Percentiles rank a stretch among this genome's conserved stretches.
Evolutionary conservation across 805 yeast species (phyloP).

Genomic region (Clavispora santaluciae): DNA sequence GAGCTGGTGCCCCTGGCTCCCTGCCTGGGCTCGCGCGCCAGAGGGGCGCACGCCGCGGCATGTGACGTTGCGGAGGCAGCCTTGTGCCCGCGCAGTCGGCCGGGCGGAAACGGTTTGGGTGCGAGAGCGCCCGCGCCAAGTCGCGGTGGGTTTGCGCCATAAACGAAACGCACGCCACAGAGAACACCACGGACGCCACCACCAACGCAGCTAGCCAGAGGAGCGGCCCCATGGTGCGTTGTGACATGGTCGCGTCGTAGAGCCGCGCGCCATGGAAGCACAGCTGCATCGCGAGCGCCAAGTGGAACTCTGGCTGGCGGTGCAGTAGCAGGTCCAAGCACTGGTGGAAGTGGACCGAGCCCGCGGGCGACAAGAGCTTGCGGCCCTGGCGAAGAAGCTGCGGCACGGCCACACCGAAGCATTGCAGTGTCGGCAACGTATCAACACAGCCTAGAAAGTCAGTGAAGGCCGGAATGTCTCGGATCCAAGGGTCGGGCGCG

Average conservation of each 20-base stretch:
- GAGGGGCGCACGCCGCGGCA: too few relatives aligned
- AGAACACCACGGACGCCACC: neutral
- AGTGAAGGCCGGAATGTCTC: neutral
- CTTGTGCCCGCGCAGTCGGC: too few relatives aligned
- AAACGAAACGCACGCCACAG: neutral
- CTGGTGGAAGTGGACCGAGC: neutral
- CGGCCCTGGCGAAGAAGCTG: neutral
- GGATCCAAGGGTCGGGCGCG: neutral
- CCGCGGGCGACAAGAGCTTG: neutral
- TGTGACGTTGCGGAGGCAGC: too few relatives aligned
- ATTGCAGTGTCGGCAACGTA: neutral
- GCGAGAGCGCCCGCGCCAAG: neutral
- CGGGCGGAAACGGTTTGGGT: too few relatives aligned
- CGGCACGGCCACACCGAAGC: neutral
- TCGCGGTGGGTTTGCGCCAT: neutral
- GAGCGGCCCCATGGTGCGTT: neutral
- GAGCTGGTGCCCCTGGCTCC: too few relatives aligned
- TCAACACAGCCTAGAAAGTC: neutral
- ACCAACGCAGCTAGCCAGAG: neutral
- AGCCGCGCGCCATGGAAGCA: too few relatives aligned
- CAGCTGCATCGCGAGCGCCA: slow-evolving; percentile 6
- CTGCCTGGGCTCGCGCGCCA: too few relatives aligned
- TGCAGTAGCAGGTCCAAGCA: neutral
- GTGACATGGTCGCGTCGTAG: too few relatives aligned
- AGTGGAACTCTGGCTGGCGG: neutral